phyloP scores from a whole-genome alignment of 139 green algal genomes.

The Picochlorum sp. region DNA sequence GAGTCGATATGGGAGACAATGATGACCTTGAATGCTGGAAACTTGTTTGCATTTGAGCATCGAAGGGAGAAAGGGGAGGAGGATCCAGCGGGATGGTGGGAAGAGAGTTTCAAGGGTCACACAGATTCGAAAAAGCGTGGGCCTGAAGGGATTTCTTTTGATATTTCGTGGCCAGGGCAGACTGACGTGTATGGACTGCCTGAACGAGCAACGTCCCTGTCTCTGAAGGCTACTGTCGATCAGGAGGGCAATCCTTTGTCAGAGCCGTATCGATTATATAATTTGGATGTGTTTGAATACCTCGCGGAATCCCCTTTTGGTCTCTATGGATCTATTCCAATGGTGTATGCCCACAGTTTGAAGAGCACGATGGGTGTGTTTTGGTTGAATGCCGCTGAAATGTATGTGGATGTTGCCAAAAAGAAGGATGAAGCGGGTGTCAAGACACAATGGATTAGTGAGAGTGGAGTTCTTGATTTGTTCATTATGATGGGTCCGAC shows the following conservation, averaged over 20 bases:
- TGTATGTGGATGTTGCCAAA: conserved; percentile 89
- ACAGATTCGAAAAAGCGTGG: conserved; percentile 78
- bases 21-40: conserved; percentile 63
- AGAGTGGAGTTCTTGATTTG: conserved; percentile 90
- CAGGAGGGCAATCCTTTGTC: conserved; percentile 21
- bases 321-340: conserved; percentile 93
- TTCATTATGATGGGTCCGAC: conserved; percentile 79
- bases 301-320: conserved; percentile 80
- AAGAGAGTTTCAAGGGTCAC: conserved; percentile 85
- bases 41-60: conserved; percentile 85
- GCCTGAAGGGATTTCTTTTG: conserved; percentile 82
- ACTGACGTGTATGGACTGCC: conserved; percentile 91
- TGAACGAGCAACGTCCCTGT: conserved; percentile 71
- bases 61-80: conserved; percentile 55
- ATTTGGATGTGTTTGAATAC: conserved; percentile 99
- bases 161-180: conserved; percentile 72
- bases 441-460: conserved; percentile 84
- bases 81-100: conserved; percentile 75
- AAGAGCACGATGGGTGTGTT: conserved; percentile 71
- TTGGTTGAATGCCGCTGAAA: conserved; percentile 96
- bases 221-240: conserved; percentile 55
- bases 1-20: conserved; percentile 18
- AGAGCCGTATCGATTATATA: conserved; percentile 98
- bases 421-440: neutral
- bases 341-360: conserved; percentile 73